Percentiles rank a stretch among this genome's conserved stretches.
These are phyloP conservation scores for Geranium brycei DNA, from an alignment of 345 rosid species.

Conservation along the genomic window DNA sequence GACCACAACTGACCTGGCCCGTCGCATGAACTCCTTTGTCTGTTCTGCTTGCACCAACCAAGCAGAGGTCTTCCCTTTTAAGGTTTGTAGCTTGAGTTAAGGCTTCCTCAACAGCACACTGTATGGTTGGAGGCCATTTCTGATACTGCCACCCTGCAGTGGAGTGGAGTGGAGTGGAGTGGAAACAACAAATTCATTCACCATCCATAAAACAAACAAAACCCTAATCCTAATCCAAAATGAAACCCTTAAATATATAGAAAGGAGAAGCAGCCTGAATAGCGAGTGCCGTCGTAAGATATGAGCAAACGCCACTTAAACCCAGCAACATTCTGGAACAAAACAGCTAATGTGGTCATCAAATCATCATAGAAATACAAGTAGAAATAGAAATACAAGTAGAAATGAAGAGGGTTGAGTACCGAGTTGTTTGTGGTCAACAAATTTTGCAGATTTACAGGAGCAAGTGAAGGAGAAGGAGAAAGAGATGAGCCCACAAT, in stretches of 20 bases:
- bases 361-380: no score
- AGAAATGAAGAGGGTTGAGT: no score
- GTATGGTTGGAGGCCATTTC: slow-evolving; percentile 70
- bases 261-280: slow-evolving; percentile 35
- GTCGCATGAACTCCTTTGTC: slow-evolving; percentile 93
- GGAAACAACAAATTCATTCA: no score
- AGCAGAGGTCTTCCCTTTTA: slow-evolving; percentile 43
- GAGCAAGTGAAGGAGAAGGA: no score
- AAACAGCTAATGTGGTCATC: no score
- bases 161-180: no score
- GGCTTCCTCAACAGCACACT: slow-evolving; percentile 60
- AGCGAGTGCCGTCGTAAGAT: slow-evolving; percentile 70
- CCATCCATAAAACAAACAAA: no score
- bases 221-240: background rate
- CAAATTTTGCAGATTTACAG: no score
- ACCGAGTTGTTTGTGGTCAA: no score
- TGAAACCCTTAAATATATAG: background rate
- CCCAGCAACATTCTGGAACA: background rate
- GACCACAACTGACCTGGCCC: slow-evolving; percentile 60
- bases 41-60: slow-evolving; percentile 85
- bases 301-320: slow-evolving; percentile 78
- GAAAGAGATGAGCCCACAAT: no score
- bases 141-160: slow-evolving; percentile 85
- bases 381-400: no score
- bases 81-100: slow-evolving; percentile 55